A percentile compares a stretch with the other conserved stretches of the same genome.
phyloP scores from a whole-genome alignment of 2,329 filamentous ascomycete genomes.

The Sclerotinia minor region DNA sequence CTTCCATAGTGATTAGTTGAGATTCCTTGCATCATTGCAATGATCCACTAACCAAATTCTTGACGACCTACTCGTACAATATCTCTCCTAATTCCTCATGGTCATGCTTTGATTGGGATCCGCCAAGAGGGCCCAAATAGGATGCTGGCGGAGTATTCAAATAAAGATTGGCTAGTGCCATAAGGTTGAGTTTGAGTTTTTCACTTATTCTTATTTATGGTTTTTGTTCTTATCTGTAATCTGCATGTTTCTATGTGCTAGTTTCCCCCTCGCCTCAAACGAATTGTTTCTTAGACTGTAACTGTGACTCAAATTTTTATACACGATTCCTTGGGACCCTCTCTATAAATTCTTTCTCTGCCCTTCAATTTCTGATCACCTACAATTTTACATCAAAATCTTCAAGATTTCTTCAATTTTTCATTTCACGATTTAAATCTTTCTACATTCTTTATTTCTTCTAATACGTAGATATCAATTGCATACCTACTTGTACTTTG shows the following conservation, averaged over 20 bases:
- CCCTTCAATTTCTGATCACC: not conserved
- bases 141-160: not conserved
- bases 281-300: conserved; percentile 12
- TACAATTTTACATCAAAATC: not conserved
- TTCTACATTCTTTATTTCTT: conserved; percentile 11
- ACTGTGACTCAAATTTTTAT: conserved; percentile 17
- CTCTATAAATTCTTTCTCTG: conserved; percentile 16
- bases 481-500: not conserved
- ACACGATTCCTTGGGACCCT: not conserved
- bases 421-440: not conserved
- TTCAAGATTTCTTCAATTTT: not conserved
- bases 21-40: conserved; percentile 10
- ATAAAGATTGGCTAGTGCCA: conserved; percentile 3
- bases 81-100: not conserved
- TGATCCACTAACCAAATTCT: not conserved
- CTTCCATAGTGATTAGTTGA: conserved; percentile 16
- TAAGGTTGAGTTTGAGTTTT: conserved; percentile 12
- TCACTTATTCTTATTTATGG: not conserved
- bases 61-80: conserved; percentile 7
- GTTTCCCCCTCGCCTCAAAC: not conserved
- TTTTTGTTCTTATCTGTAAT: not conserved
- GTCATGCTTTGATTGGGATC: not conserved
- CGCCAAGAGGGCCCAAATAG: not conserved
- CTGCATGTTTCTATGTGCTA: not conserved
- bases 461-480: not conserved